A percentile compares a stretch with the other conserved stretches of the same genome.
These are phyloP conservation scores for Debaryomyces prosopidis DNA, from an alignment of 805 yeast genomes.

Conservation along the genomic window DNA sequence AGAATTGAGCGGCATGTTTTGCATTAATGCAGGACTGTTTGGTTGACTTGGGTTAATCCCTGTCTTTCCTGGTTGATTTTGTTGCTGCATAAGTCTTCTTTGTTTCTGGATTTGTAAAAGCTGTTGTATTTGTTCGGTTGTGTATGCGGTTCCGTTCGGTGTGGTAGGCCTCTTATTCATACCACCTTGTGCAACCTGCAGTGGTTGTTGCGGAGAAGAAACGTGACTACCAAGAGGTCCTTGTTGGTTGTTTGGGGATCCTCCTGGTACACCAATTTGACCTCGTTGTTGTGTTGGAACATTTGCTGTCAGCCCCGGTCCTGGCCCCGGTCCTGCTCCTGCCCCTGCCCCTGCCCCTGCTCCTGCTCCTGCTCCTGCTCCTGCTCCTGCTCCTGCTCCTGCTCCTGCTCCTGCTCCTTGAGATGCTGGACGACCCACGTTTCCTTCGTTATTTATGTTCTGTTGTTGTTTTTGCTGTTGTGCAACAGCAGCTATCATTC, in stretches of 20 bases:
- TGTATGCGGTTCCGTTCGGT: constrained; percentile 58
- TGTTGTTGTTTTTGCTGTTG: constrained; percentile 29
- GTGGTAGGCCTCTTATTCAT: constrained; percentile 40
- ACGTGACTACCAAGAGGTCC: not conserved
- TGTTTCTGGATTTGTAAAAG: constrained; percentile 54
- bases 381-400: too few relatives aligned
- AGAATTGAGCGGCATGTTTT: constrained; percentile 1
- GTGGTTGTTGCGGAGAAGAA: constrained; percentile 6
- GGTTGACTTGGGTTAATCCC: constrained; percentile 7
- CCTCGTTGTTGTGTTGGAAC: constrained; percentile 1
- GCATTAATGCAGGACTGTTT: not conserved
- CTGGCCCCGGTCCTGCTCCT: constrained; percentile 1
- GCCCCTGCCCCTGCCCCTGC: too few relatives aligned
- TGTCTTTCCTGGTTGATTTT: constrained; percentile 27
- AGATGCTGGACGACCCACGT: not conserved
- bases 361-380: too few relatives aligned
- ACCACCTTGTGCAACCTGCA: constrained; percentile 1
- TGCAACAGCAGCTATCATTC: constrained; percentile 45
- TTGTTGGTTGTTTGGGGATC: not conserved
- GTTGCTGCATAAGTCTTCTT: constrained; percentile 47
- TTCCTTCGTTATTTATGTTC: constrained; percentile 4
- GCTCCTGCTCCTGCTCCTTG: too few relatives aligned
- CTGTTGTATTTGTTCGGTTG: constrained; percentile 62
- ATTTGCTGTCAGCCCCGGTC: not conserved
- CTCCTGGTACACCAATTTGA: not conserved